phyloP scores from a whole-genome alignment of 108 stramenopile species.

The Cylindrotheca fusiformis region DNA sequence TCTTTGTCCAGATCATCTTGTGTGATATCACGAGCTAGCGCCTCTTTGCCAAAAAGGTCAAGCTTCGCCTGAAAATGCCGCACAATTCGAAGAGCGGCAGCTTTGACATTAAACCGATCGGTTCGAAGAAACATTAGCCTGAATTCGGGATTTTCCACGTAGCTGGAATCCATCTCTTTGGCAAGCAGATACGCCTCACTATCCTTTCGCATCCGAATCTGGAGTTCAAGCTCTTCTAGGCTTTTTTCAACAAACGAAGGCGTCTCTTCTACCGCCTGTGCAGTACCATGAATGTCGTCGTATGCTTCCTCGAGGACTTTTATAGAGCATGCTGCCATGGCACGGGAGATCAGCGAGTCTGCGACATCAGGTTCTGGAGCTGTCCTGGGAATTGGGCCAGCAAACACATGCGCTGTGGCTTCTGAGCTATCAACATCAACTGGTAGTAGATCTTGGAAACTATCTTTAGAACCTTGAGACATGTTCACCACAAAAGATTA shows the following conservation, averaged over 20 bases:
- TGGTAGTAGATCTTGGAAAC: too few species aligned
- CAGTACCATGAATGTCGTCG: constrained; percentile 29
- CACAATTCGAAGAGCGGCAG: constrained; percentile 11
- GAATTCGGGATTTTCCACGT: constrained; percentile 6
- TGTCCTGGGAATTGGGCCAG: too few species aligned
- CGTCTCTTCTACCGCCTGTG: constrained; percentile 10
- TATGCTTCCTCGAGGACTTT: too few species aligned
- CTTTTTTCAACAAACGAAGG: constrained; percentile 6
- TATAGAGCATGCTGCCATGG: too few species aligned
- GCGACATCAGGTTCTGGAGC: too few species aligned
- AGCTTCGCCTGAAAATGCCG: constrained; percentile 9
- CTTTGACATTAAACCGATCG: constrained; percentile 1
- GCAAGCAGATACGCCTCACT: constrained; percentile 11
- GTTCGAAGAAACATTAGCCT: constrained; percentile 10
- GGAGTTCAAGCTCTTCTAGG: constrained; percentile 11
- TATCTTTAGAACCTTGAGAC: too few species aligned
- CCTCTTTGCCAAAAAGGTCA: constrained; percentile 12
- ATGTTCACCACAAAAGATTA: too few species aligned
- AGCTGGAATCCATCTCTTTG: neutral
- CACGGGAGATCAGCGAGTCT: too few species aligned
- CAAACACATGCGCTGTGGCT: too few species aligned
- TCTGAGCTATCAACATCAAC: too few species aligned
- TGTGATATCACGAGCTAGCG: constrained; percentile 1
- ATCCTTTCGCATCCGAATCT: neutral
- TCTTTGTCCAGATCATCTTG: too few species aligned